Conservation (phyloP, 495 filamentous ascomycete genomes). For the Pyrenula massariospora region DNA sequence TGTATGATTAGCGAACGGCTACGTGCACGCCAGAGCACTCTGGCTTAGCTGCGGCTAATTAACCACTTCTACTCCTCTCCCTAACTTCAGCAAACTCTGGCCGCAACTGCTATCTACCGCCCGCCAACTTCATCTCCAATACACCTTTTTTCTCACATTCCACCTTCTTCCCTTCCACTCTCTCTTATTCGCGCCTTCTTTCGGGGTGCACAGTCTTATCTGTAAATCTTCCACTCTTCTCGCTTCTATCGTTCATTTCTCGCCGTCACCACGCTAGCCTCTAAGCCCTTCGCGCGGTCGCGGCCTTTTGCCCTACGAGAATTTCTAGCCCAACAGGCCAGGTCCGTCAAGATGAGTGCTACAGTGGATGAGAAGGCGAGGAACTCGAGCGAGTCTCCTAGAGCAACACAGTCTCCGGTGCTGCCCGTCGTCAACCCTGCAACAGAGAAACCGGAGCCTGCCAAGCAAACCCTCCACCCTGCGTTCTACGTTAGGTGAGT, state of each 20-base stretch:
- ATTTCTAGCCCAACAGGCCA: constrained; percentile 35
- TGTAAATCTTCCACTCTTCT: neutral
- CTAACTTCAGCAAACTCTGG: constrained; percentile 36
- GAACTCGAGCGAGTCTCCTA: constrained; percentile 60
- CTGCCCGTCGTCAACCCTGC: constrained; percentile 71
- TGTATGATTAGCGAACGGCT: no score
- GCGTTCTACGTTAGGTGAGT: constrained; percentile 82
- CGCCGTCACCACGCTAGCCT: neutral
- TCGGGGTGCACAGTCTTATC: neutral
- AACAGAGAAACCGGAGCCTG: constrained; percentile 52
- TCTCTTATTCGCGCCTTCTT: no score
- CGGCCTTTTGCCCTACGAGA: constrained; percentile 39
- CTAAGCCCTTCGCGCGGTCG: constrained; percentile 10
- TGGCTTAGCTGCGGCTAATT: neutral
- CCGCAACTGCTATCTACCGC: constrained; percentile 33
- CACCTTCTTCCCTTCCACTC: neutral
- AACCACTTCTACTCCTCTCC: constrained; percentile 13
- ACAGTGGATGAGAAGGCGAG: constrained; percentile 66
- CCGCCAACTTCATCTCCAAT: neutral
- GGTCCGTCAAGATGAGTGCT: constrained; percentile 41
- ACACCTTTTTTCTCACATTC: neutral
- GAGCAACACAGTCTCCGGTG: constrained; percentile 43
- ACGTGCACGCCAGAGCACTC: neutral
- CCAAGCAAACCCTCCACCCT: constrained; percentile 61
- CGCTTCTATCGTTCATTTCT: neutral